Evolutionary conservation across 202 grass and related monocot species (phyloP), one percentile per base, ranked within the genome.

Genomic region (Eragrostis tef): DNA sequence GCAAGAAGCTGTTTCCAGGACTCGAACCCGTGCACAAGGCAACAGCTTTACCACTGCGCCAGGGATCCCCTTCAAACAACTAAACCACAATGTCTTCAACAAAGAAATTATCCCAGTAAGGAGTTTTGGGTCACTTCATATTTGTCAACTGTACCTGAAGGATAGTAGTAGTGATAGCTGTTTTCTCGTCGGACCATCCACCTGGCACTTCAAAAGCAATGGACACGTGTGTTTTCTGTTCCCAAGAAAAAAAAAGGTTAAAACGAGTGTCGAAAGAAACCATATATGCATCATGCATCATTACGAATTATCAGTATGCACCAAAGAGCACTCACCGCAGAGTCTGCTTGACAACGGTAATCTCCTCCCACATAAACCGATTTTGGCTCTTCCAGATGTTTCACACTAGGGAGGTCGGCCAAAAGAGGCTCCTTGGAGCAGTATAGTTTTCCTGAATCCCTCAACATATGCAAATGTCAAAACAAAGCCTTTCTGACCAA

Each of bases 121-220:
- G 81, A 63, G 17, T 68, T 77, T 71, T 63, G 3, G 22, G 15
- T 44, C 4, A 41, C 15, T 53, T 84, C 24, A 52, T 70, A 14
- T 80, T 65, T 87, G 75, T 46, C 8, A 74, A 68, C 21, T 62
- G 3, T 63, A 94, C 91, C 88, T 91, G 88, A 91, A 94, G 88
- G 44, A 94, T 81, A 41, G 86, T 84, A 22, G 88, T 80, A 70
- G 26, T 82, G 47, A 85, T 79, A 29, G 86, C 77, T 67, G 85
- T 79, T 82, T 94, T 94, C 61, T 91, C 91, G 44, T 91, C 82
- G 44, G 26, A 44, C 88, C 91, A 94, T 25, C 91, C 91, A 86
- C 88, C 86, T 81, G 80, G 83, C 15, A 94, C 83, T 78, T 94
- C 91, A 87, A 94, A 94, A 74, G 91, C 88, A 71, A 94, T 59